Evolutionary conservation across 1,284 basidiomycete species (phyloP), one percentile per base, ranked within the genome.

Genomic region (Ustilago lituana): DNA sequence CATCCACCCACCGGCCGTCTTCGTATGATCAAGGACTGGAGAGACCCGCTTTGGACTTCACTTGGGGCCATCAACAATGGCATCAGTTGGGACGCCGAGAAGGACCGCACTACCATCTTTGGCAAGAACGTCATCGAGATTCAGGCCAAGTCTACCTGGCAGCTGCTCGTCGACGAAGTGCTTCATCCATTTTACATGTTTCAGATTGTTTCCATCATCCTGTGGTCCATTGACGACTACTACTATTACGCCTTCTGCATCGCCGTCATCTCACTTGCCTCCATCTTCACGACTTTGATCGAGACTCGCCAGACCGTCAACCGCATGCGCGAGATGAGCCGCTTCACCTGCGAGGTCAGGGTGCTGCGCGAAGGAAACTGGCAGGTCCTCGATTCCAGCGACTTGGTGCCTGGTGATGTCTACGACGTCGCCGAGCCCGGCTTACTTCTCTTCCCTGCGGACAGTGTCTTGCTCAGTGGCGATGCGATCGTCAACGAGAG

Each of bases 211-310:
- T 96, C 93, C 65, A 92, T 98, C 73, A 84, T 92, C 22, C 85
- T 99, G 10, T 98, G 96, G 96, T 91, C 90, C 3, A 76, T 98
- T 53, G 96, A 99, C 77, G 88, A 98, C 74, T 85, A 85, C 65
- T 95, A 91, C 82, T 97, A 96, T 81, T 98, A 98, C 82, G 96
- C 95, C 3, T 95, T 95, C 75, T 98, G 94, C 77, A 99, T 98
- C 72, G 93, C 90, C 32, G 84, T 95, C 49, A 98, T 99, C 76
- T 95, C 93, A 37, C 84, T 90, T 23, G 85, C 91, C 54, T 96
- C 92, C 76, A 91, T 98, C 68, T 82, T 87, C 4, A 91, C 91
- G 1, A 97, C 95, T 0, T 85, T 98, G 10, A 82, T 98, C 50
- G 96, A 98, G 80, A 98, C 95, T 0, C 92, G 90, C 76, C 70